These are phyloP conservation scores for Xylaria intraflava DNA, from an alignment of 495 filamentous ascomycete genomes.

Conservation along the genomic window DNA sequence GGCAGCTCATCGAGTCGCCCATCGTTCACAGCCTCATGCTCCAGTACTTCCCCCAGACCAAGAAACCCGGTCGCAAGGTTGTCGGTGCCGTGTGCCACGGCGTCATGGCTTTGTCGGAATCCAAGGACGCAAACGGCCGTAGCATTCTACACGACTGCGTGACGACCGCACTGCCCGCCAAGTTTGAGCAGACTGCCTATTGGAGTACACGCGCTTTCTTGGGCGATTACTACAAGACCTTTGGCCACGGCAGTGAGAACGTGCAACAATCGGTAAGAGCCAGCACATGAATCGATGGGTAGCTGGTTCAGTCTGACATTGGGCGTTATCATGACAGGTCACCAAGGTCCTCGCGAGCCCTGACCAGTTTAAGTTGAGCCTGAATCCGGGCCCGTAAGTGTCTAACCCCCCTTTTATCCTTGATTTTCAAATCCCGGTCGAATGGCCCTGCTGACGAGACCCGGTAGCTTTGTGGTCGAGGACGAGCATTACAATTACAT, in stretches of 20 bases:
- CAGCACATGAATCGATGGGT: not conserved
- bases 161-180: slow-evolving; percentile 45
- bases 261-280: slow-evolving; percentile 41
- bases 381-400: slow-evolving; percentile 44
- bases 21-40: slow-evolving; percentile 40
- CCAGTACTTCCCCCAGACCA: slow-evolving; percentile 44
- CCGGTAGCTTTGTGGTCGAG: slow-evolving; percentile 42
- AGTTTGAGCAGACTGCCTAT: slow-evolving; percentile 45
- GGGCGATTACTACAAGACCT: slow-evolving; percentile 54
- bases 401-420: not conserved
- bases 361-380: slow-evolving; percentile 43
- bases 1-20: slow-evolving; percentile 47
- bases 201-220: slow-evolving; percentile 45
- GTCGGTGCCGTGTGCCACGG: slow-evolving; percentile 50
- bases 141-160: slow-evolving; percentile 43
- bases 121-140: slow-evolving; percentile 33
- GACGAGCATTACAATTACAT: slow-evolving; percentile 50
- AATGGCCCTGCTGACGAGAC: slow-evolving; percentile 1
- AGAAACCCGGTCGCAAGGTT: slow-evolving; percentile 38
- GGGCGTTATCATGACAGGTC: slow-evolving; percentile 31
- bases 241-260: slow-evolving; percentile 43
- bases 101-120: slow-evolving; percentile 45
- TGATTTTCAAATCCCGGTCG: not conserved
- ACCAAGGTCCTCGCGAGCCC: slow-evolving; percentile 39
- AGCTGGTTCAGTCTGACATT: slow-evolving; percentile 3